A percentile compares a stretch with the other conserved stretches of the same genome.
phyloP scores from a whole-genome alignment of 768 basidiomycete genomes.

The Trametes gibbosa region DNA sequence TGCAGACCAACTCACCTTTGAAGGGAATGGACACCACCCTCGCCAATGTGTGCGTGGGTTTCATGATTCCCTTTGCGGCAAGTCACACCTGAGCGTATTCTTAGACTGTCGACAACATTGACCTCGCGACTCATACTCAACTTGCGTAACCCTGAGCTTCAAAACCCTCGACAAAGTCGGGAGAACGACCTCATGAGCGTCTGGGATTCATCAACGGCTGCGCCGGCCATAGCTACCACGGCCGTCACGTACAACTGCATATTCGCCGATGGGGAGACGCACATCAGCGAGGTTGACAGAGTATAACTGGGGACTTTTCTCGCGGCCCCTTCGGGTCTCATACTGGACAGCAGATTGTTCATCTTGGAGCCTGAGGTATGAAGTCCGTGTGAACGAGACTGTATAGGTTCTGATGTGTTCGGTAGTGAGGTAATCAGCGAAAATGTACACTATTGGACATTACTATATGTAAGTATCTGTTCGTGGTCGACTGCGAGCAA shows the following conservation, averaged over 20 bases:
- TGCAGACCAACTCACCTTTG: conserved; percentile 3
- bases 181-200: neutral
- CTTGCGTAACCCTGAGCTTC: conserved; percentile 11
- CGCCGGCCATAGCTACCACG: neutral
- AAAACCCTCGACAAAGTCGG: neutral
- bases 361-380: neutral
- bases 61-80: neutral
- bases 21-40: conserved; percentile 18
- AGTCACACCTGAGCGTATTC: neutral
- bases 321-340: neutral
- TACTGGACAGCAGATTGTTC: neutral
- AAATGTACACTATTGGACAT: neutral
- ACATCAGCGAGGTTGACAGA: neutral
- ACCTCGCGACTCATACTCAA: conserved; percentile 20
- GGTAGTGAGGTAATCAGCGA: too few relatives aligned
- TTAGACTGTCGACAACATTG: conserved; percentile 12
- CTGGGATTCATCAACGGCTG: conserved; percentile 3
- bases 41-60: conserved; percentile 14
- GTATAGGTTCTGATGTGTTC: too few relatives aligned
- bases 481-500: neutral
- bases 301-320: neutral
- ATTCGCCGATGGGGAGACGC: conserved; percentile 1
- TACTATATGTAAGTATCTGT: neutral
- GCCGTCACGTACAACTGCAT: neutral
- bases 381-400: too few relatives aligned